Evolutionary conservation across 2,329 filamentous ascomycete genomes (phyloP), one percentile per base, ranked within the genome.

Genomic region (Diaporthe australafricana): DNA sequence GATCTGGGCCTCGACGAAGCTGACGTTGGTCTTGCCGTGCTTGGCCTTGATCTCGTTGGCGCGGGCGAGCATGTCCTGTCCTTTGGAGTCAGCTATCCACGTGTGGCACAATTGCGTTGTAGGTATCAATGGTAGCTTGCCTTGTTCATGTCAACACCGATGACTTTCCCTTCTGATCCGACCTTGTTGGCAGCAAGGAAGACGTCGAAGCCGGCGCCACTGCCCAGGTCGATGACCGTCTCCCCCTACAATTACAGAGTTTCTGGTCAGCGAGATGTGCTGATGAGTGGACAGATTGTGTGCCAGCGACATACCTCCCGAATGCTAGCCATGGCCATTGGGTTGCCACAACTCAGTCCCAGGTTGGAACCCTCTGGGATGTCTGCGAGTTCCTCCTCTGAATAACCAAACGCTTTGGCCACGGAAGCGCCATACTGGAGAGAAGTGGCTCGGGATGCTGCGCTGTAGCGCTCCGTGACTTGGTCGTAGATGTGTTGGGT

Each of bases 101-200:
- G 8, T 2, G n/a, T n/a, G n/a, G 17, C 22, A 8, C 12, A n/a
- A 20, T 1, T 3, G 22, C 16, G 40, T 14, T 2, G 12, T 14
- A 6, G 2, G 1, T 1, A 14, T 17, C 3, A 16, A 35, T 2
- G n/a, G 14, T 5, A 22, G 2, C 72, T 8, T 75, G 87, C 88
- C 79, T 88, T 83, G 74, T 87, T 91, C 86, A 91, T 90, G 75
- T 91, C 89, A 5, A 91, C 80, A 9, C 89, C 89, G 62, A 90
- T 86, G 4, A 82, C 87, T 35, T 80, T 84, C 1, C 88, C 88
- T 5, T 77, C 78, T 0, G 75, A 57, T 0, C 87, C 87, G 47
- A 90, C 84, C 75, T 84, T 87, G 32, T 80, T 80, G 5, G 86
- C 82, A 14, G 88, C 87, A 3, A 87, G 83, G 72, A 90, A 89